Evolutionary conservation across 495 filamentous ascomycete species (phyloP).

Genomic region (Choiromyces venosus): DNA sequence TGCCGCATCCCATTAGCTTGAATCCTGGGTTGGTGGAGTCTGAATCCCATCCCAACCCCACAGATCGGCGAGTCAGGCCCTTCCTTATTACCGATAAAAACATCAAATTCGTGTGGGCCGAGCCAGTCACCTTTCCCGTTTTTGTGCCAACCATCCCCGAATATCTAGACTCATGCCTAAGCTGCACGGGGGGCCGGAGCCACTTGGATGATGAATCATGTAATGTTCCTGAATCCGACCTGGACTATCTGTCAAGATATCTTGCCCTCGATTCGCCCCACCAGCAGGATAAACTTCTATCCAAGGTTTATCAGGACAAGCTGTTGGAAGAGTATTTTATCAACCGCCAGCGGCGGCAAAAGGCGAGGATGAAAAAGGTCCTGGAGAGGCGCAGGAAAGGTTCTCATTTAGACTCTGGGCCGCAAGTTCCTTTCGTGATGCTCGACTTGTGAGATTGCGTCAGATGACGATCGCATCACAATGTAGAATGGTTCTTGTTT

Average conservation of each 20-base stretch:
- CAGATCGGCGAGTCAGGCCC: background rate
- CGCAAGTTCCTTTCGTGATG: background rate
- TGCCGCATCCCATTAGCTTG: background rate
- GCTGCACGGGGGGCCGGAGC: background rate
- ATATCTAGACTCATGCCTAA: background rate
- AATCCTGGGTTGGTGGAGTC: background rate
- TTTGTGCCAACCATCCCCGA: no score
- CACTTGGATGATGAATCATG: background rate
- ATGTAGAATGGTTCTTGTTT: background rate
- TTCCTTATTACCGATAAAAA: background rate
- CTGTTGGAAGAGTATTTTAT: background rate
- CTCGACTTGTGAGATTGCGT: background rate
- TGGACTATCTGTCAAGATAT: background rate
- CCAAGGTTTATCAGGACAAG: background rate
- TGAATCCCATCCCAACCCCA: background rate
- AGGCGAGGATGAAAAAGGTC: background rate
- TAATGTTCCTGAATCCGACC: background rate
- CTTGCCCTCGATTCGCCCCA: background rate
- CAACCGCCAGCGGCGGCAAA: background rate
- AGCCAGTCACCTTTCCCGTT: background rate
- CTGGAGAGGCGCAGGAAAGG: background rate
- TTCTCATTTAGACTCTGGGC: no score
- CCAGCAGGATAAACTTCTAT: background rate
- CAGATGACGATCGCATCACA: background rate
- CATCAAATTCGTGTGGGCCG: background rate